Base-by-base conservation (phyloP, 257 asterid genomes). In the Gardenia jasminoides region DNA sequence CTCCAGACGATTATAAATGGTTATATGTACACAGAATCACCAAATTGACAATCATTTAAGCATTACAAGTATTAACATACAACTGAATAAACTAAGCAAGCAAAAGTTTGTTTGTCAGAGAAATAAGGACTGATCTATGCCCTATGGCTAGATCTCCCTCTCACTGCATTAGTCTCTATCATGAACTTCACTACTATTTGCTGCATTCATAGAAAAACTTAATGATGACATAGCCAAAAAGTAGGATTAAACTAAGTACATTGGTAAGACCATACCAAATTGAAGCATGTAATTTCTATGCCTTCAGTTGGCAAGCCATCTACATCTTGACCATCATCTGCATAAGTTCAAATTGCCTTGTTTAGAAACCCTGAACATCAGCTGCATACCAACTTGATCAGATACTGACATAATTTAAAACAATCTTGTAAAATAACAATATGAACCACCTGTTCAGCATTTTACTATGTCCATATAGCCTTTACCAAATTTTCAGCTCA, bases 261-360 rank as follows among this genome's bases (percentile, higher is more conserved):
- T 56, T 56, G 4, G 62, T 59, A 79, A 70, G 43, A 82, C 7
- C 83, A 58, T 92, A 96, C 99, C 97, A 88, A 76, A 88, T 93
- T 91, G 91, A 96, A 96, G 89, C 98, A 96, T 71, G 96, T 86
- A 76, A 96, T 92, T 85, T 96, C 99, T 84, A 93, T 82, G 81
- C 98, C 99, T 87, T 96, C 99, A 73, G 97, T 91, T 43, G 98
- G 98, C 84, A 96, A 81, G 67, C 98, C 99, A 70, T 93, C 99
- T 44, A 91, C 89, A 75, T 87, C 88, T 81, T 90, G 92, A 67
- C 94, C 97, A 77, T 86, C 90, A 84, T 96, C 99, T 96, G 97
- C 90, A 92, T 24, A 68, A 79, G 80, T 77, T 31, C 48, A 56
- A 83, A 72, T 59, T 72, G 0, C 68, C 80, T 78, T 69, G 62